These are phyloP conservation scores for Nicotiana paniculata DNA, from an alignment of 257 asterid genomes.

Conservation along the genomic window DNA sequence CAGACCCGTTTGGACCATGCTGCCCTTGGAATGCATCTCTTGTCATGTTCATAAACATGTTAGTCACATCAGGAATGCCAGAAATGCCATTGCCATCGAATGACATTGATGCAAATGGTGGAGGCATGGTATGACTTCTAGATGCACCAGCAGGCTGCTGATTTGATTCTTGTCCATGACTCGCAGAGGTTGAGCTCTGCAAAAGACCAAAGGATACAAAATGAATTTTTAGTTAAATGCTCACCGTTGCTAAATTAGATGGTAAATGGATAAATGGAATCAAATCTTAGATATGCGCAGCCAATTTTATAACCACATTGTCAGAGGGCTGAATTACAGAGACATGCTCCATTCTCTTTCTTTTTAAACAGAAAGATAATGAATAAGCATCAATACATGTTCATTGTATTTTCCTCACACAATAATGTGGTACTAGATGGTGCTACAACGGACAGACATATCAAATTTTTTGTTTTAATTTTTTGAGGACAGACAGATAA, in stretches of 20 bases:
- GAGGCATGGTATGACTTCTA: constrained; percentile 27
- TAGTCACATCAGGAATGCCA: constrained; percentile 41
- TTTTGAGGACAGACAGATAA: neutral
- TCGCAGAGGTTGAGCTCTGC: constrained; percentile 49
- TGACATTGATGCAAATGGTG: constrained; percentile 51
- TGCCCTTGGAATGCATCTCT: constrained; percentile 31
- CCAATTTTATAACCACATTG: neutral
- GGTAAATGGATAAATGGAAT: neutral
- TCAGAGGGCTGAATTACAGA: neutral
- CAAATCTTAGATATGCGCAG: neutral
- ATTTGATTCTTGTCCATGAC: constrained; percentile 26
- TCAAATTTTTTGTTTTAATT: too few relatives aligned
- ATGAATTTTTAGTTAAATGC: neutral
- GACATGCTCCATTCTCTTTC: neutral
- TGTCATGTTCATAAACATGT: constrained; percentile 47
- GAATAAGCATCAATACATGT: neutral
- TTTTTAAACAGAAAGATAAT: neutral
- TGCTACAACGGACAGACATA: neutral
- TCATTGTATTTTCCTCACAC: neutral
- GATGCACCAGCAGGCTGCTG: constrained; percentile 33
- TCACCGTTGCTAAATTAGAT: neutral
- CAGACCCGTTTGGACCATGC: constrained; percentile 26
- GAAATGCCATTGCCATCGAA: constrained; percentile 37
- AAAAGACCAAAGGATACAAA: neutral
- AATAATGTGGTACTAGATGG: neutral